phyloP scores from a whole-genome alignment of 108 stramenopile genomes.

The Nannochloropsis gaditana region DNA sequence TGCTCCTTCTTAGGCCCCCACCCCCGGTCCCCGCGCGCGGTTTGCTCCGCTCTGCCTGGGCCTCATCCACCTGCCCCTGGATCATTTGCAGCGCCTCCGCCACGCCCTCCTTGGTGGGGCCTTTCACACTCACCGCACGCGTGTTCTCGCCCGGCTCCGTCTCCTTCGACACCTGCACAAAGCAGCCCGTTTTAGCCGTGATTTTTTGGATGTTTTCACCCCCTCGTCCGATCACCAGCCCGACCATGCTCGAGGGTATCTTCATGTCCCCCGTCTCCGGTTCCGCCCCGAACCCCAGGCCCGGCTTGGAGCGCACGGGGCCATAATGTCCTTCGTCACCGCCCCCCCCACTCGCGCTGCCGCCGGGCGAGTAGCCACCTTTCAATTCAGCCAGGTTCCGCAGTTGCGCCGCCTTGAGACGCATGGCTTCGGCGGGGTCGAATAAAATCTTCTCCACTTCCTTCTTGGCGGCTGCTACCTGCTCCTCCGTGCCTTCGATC shows the following conservation, averaged over 20 bases:
- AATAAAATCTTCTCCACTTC: constrained; percentile 51
- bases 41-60: background rate
- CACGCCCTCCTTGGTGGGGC: constrained; percentile 20
- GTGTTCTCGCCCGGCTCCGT: constrained; percentile 48
- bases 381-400: constrained; percentile 47
- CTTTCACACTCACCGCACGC: constrained; percentile 52
- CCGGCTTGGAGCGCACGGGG: background rate
- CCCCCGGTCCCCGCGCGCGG: background rate
- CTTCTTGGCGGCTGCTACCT: constrained; percentile 37
- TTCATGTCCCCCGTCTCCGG: constrained; percentile 45
- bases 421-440: constrained; percentile 51
- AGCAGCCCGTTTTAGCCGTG: background rate
- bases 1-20: too few relatives aligned
- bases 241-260: constrained; percentile 57
- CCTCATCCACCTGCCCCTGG: constrained; percentile 1
- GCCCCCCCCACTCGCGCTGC: background rate
- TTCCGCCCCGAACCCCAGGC: background rate
- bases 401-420: constrained; percentile 51
- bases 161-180: constrained; percentile 40
- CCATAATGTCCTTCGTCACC: constrained; percentile 34
- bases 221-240: constrained; percentile 79
- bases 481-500: constrained; percentile 51
- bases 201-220: constrained; percentile 71
- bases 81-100: constrained; percentile 15
- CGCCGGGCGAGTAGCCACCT: background rate